phyloP scores from a whole-genome alignment of 345 rosid genomes.

The Rhodamnia rubescens region DNA sequence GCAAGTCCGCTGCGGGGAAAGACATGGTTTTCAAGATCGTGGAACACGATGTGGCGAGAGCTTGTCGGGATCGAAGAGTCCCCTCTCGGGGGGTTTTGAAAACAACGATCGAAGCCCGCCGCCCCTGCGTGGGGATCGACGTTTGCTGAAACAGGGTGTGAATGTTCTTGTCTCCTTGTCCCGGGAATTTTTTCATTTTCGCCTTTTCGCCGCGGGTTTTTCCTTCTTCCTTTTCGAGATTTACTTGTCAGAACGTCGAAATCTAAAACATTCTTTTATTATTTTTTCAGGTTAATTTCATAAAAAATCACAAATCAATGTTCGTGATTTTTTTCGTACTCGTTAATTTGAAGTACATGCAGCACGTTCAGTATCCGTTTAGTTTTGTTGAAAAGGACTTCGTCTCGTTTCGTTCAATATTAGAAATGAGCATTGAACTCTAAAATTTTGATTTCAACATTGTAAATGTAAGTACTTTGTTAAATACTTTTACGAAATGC shows the following conservation, averaged over 20 bases:
- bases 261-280: neutral
- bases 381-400: too few species aligned
- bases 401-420: too few species aligned
- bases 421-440: too few species aligned
- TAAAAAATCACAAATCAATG: too few species aligned
- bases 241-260: neutral
- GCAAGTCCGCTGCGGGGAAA: neutral
- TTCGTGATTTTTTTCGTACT: too few species aligned
- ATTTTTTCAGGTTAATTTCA: neutral
- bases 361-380: too few species aligned
- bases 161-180: neutral
- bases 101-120: neutral
- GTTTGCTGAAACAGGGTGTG: neutral
- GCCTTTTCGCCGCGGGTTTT: neutral
- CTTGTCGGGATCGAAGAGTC: neutral
- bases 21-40: neutral
- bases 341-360: neutral
- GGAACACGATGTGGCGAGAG: neutral
- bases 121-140: slow-evolving; percentile 1
- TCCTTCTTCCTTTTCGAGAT: neutral
- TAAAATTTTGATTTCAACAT: too few species aligned
- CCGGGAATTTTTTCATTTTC: neutral
- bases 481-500: too few species aligned
- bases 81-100: neutral
- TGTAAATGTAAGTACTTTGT: too few species aligned